Conservation (phyloP, 2,329 filamentous ascomycete genomes). For the Didymella exigua region DNA sequence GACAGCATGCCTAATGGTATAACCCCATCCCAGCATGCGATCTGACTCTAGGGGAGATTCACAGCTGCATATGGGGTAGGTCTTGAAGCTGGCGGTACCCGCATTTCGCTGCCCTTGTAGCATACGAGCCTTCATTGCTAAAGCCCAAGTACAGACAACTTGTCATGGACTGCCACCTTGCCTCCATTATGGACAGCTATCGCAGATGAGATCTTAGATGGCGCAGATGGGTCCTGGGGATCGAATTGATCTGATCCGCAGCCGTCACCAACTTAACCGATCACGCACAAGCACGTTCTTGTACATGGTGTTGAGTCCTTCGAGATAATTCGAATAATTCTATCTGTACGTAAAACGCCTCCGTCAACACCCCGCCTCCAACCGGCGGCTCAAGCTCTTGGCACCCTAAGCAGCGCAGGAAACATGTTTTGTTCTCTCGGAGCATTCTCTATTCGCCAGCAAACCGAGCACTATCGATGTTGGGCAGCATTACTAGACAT, state of each 20-base stretch:
- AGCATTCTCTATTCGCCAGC: background rate
- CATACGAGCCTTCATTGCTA: background rate
- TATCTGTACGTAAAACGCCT: background rate
- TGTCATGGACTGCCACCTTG: background rate
- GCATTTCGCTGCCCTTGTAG: background rate
- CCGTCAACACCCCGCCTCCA: background rate
- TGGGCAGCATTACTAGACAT: background rate
- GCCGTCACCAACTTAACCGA: background rate
- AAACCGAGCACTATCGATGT: background rate
- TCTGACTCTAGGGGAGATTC: background rate
- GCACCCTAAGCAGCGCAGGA: slow-evolving; percentile 25
- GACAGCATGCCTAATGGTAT: background rate
- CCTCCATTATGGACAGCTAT: background rate
- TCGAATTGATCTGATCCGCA: background rate
- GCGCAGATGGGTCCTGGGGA: background rate
- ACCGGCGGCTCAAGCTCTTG: slow-evolving; percentile 12
- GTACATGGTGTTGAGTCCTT: background rate
- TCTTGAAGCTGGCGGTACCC: background rate
- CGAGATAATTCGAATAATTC: background rate
- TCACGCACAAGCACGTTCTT: background rate
- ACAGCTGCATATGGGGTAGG: background rate
- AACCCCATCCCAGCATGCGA: too few species aligned
- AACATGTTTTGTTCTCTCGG: slow-evolving; percentile 3
- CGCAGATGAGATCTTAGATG: background rate
- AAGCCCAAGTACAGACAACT: too few species aligned